phyloP scores from a whole-genome alignment of 345 rosid genomes.

The Mangifera indica region DNA sequence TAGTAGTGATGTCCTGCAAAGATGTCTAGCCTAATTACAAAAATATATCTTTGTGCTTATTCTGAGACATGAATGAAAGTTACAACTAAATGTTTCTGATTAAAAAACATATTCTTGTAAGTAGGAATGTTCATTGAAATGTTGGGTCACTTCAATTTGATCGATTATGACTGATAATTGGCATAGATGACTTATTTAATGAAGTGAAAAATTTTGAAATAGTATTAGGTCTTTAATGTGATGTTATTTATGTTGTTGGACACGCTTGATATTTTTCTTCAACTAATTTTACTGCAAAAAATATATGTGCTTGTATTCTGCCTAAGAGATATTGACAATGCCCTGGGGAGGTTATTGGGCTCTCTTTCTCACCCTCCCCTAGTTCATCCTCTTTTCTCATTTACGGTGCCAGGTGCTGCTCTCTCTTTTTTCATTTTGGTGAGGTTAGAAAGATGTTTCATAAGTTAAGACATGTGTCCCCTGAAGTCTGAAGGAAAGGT shows the following conservation, averaged over 20 bases:
- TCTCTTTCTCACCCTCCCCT: slow-evolving; percentile 65
- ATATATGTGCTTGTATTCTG: slow-evolving; percentile 19
- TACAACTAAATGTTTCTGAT: background rate
- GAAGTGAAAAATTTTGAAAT: background rate
- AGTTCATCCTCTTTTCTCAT: slow-evolving; percentile 58
- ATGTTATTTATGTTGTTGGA: background rate
- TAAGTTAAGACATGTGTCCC: background rate
- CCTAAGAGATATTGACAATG: slow-evolving; percentile 87
- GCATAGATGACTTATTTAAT: background rate
- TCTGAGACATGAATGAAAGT: background rate
- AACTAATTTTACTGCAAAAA: too few relatives aligned
- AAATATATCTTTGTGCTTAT: too few relatives aligned
- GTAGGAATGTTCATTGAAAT: background rate
- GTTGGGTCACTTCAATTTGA: background rate
- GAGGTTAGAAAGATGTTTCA: background rate
- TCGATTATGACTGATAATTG: background rate
- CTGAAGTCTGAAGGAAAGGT: background rate
- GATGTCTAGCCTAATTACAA: background rate
- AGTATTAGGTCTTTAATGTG: background rate
- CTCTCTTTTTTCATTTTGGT: background rate
- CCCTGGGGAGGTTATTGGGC: slow-evolving; percentile 93
- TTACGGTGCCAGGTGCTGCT: slow-evolving; percentile 79
- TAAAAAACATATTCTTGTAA: too few relatives aligned
- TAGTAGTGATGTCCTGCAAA: background rate
- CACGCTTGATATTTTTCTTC: too few relatives aligned